Percentiles rank a stretch among this genome's conserved stretches.
phyloP scores from a whole-genome alignment of 1,284 basidiomycete species.

The Takashimella tepidaria region DNA sequence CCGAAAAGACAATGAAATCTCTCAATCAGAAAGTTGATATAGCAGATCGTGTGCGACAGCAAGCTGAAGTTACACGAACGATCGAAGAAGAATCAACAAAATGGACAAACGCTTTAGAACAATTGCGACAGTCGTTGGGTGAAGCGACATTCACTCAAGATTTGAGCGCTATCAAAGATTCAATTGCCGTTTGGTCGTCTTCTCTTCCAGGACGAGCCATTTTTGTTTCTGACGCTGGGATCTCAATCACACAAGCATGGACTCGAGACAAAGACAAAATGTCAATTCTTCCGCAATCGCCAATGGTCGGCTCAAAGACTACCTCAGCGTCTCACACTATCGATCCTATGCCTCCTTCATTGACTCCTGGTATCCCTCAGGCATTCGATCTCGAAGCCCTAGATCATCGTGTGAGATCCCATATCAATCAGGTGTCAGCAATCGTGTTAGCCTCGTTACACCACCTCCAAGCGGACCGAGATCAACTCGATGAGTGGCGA shows the following conservation, averaged over 20 bases:
- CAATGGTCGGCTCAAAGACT: too few species aligned
- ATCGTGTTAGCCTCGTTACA: conserved; percentile 57
- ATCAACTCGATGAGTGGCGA: background rate
- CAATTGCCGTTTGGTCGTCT: conserved; percentile 9
- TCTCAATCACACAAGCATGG: background rate
- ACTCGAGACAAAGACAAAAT: conserved; percentile 1
- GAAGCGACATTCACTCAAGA: background rate
- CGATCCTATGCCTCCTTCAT: conserved; percentile 12
- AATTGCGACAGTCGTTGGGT: background rate
- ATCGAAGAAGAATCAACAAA: conserved; percentile 13
- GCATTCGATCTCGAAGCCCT: conserved; percentile 60
- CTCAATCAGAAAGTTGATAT: background rate
- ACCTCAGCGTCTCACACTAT: too few species aligned
- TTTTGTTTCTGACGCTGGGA: conserved; percentile 5
- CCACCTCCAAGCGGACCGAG: conserved; percentile 9
- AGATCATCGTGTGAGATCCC: conserved; percentile 62
- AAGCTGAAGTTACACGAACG: conserved; percentile 9
- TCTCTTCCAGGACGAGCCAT: conserved; percentile 4
- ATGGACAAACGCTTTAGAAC: background rate
- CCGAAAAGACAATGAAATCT: background rate
- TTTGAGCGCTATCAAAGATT: background rate
- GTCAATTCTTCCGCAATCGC: too few species aligned
- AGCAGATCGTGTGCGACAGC: conserved; percentile 9
- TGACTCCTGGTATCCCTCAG: conserved; percentile 1
- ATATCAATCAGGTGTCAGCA: conserved; percentile 64